Evolutionary conservation across 208 protist genomes (phyloP).

Genomic region (Wallacemonas sp.): DNA sequence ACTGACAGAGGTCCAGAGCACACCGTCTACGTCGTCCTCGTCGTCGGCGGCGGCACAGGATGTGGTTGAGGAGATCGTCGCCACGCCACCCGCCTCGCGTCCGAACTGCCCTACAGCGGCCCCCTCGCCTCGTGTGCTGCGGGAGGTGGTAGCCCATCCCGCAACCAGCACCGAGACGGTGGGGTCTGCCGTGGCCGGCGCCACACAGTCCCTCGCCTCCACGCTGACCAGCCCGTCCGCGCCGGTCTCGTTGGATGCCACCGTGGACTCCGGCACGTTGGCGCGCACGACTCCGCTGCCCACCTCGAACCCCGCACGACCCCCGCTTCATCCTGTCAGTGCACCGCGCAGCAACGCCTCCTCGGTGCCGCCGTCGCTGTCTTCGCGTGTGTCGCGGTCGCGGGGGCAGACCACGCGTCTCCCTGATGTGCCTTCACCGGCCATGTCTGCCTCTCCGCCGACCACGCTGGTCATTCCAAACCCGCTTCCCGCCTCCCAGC

Average conservation of each 20-base stretch:
- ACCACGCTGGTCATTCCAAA: slow-evolving; percentile 15
- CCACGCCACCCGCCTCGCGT: not conserved
- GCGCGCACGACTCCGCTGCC: not conserved
- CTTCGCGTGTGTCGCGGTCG: not conserved
- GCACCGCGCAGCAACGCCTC: not conserved
- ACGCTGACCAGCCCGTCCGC: too few relatives aligned
- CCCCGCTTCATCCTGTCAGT: slow-evolving; percentile 7
- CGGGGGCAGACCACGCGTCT: too few relatives aligned
- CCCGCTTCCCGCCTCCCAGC: not conserved
- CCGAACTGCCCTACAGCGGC: slow-evolving; percentile 1
- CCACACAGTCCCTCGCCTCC: too few relatives aligned
- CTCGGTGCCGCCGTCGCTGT: not conserved
- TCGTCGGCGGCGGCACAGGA: not conserved
- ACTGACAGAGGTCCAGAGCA: not conserved
- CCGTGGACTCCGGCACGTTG: too few relatives aligned
- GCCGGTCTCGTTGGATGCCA: too few relatives aligned
- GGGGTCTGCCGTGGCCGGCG: too few relatives aligned
- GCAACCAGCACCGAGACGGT: too few relatives aligned
- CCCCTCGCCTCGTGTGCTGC: not conserved
- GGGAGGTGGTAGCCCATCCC: too few relatives aligned
- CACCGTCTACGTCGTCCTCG: not conserved
- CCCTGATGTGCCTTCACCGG: slow-evolving; percentile 14
- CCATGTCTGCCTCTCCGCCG: slow-evolving; percentile 15
- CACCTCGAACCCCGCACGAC: not conserved
- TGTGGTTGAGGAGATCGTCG: slow-evolving; percentile 10